Base-by-base conservation (phyloP, 139 green algal species). In the Zygnema circumcarinatum region DNA sequence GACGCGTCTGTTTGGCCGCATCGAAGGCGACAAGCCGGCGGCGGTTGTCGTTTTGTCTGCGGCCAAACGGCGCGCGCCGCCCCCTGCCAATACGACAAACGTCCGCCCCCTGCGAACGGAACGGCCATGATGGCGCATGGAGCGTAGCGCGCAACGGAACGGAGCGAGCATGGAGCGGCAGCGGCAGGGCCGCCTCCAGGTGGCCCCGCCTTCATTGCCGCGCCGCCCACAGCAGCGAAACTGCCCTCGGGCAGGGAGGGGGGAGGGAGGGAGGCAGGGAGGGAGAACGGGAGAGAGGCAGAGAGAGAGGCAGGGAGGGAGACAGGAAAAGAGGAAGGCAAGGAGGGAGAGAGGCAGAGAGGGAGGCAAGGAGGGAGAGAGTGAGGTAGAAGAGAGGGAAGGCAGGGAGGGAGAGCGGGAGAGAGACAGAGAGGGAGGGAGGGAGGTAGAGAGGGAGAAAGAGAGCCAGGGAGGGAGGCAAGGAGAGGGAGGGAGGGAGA, bases 61-160 rank as follows among this genome's bases (percentile, higher is more conserved):
- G 16, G 16, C 47, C 7, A 16, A 62, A 62, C 7, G 47, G 7
- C 16, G 16, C 47, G 47, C 47, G 16, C 16, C 7, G 16, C 16
- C 47, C 47, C 7, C 47, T 16, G 47, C 47, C 7, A 16, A 62
- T 62, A 62, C 47, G 47, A 62, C 47, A 62, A 62, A 62, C 16
- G 47, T 62, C 47, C 47, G 47, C n/a, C n/a, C n/a, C n/a, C n/a
- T n/a, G n/a, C n/a, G 79, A 86, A 86, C 62, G 31, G 3, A 38
- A 53, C 79, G 32, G 62, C 3, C 62, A 83, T 86, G 62, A 86
- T 86, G n/a, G 54, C 79, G 21, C 20, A 20, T 31, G 81, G 21
- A 20, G 25, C 25, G 16, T n/a, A 25, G 36, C 25, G 21, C 21
- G 76, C 76, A 84, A 84, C 76, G 52, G 41, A 21, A 20, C 20